Conservation (phyloP, 371 early-diverging fungal genomes). For the Actinomucor elegans region DNA sequence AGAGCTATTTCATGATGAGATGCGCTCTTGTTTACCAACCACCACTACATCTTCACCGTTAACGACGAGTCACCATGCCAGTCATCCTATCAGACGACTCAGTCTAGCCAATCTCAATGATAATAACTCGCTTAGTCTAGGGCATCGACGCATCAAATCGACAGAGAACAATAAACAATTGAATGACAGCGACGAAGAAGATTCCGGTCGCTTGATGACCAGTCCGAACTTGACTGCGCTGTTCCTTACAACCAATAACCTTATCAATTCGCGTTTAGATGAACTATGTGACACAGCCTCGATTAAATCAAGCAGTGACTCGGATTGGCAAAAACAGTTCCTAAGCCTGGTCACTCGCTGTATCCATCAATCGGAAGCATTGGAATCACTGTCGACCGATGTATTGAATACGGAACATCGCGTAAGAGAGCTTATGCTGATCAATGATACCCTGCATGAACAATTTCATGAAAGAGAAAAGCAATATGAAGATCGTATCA, state of each 20-base stretch:
- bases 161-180: background rate
- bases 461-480: conserved; percentile 28
- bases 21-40: conserved; percentile 7
- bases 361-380: conserved; percentile 31
- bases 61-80: no score
- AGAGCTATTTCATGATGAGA: conserved; percentile 39
- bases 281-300: conserved; percentile 33
- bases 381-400: conserved; percentile 30
- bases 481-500: conserved; percentile 26
- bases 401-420: conserved; percentile 24
- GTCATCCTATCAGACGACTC: no score
- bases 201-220: background rate
- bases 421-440: conserved; percentile 23
- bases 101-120: conserved; percentile 4
- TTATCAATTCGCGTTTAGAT: conserved; percentile 39
- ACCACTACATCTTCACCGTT: no score
- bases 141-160: conserved; percentile 19
- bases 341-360: conserved; percentile 22
- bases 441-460: conserved; percentile 18
- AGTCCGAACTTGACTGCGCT: conserved; percentile 18
- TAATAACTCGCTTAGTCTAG: background rate
- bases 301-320: conserved; percentile 5
- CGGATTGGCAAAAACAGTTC: conserved; percentile 28
- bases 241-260: conserved; percentile 36
- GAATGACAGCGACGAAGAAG: background rate